Percentiles rank a stretch among this genome's conserved stretches.
Conservation (phyloP, 176 grass and related monocot species). For the Saccharum spontaneum region DNA sequence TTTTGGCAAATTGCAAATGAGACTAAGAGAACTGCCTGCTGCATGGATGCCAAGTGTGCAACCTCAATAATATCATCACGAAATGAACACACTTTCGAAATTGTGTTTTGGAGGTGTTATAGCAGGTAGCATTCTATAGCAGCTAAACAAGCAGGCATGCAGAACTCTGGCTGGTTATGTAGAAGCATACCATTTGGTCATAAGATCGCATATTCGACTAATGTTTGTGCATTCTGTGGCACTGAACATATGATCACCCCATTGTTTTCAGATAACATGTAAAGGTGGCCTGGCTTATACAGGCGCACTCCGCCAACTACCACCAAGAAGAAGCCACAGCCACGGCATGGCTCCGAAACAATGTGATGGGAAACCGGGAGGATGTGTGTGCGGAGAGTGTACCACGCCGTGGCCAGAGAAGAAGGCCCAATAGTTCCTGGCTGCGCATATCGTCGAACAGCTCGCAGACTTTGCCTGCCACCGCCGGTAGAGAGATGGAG, state of each 20-base stretch:
- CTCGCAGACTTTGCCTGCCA: no score
- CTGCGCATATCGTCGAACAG: constrained; percentile 16
- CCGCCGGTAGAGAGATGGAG: not conserved
- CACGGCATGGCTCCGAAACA: no score
- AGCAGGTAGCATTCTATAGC: not conserved
- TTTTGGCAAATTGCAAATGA: not conserved
- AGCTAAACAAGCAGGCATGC: not conserved
- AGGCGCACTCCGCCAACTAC: no score
- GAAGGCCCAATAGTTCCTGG: not conserved
- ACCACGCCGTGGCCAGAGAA: not conserved
- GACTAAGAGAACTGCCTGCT: not conserved
- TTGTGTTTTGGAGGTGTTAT: not conserved
- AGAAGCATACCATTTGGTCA: not conserved
- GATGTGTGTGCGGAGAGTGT: not conserved
- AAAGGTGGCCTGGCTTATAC: no score
- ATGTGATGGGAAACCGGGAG: not conserved
- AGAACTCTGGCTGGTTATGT: not conserved
- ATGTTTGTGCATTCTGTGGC: not conserved
- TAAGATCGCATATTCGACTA: no score
- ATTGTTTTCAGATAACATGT: not conserved
- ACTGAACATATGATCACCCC: not conserved
- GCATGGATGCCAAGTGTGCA: not conserved
- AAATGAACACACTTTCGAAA: not conserved
- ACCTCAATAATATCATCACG: not conserved
- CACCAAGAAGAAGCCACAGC: no score